A percentile compares a stretch with the other conserved stretches of the same genome.
These are phyloP conservation scores for Aspergillus bertholletiae DNA, from an alignment of 495 filamentous ascomycete species.

Conservation along the genomic window DNA sequence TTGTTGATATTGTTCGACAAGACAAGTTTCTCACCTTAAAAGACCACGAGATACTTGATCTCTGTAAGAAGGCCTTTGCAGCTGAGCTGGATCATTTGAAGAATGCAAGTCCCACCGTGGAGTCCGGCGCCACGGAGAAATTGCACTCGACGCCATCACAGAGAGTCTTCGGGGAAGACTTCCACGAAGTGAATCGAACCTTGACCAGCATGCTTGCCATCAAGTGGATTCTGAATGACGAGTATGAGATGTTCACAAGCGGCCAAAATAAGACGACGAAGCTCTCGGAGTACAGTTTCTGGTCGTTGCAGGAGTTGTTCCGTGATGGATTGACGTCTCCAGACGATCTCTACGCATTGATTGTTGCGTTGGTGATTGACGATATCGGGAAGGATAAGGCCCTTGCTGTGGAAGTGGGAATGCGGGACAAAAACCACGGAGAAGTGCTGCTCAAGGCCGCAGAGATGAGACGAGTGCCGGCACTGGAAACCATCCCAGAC, in stretches of 20 bases:
- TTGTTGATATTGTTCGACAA: background rate
- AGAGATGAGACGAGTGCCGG: conserved; percentile 9
- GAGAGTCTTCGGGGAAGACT: conserved; percentile 22
- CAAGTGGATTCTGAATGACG: conserved; percentile 29
- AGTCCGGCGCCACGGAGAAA: background rate
- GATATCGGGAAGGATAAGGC: conserved; percentile 38
- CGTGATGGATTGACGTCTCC: background rate
- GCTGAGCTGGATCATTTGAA: background rate
- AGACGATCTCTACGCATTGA: conserved; percentile 23
- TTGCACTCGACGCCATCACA: conserved; percentile 20
- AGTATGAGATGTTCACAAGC: conserved; percentile 24
- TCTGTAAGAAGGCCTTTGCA: background rate
- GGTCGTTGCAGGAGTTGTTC: background rate
- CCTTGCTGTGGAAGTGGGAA: conserved; percentile 16
- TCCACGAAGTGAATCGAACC: conserved; percentile 35
- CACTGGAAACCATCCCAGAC: background rate
- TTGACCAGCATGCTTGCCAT: conserved; percentile 27
- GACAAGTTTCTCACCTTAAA: background rate
- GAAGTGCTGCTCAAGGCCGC: conserved; percentile 27
- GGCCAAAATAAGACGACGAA: conserved; percentile 14
- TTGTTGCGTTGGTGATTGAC: conserved; percentile 32
- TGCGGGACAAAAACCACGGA: conserved; percentile 22
- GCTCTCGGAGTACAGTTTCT: conserved; percentile 8
- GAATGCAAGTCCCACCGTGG: background rate
- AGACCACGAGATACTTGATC: background rate